These are phyloP conservation scores for Mortierella sp. DNA, from an alignment of 371 early-diverging fungal species.

Conservation along the genomic window DNA sequence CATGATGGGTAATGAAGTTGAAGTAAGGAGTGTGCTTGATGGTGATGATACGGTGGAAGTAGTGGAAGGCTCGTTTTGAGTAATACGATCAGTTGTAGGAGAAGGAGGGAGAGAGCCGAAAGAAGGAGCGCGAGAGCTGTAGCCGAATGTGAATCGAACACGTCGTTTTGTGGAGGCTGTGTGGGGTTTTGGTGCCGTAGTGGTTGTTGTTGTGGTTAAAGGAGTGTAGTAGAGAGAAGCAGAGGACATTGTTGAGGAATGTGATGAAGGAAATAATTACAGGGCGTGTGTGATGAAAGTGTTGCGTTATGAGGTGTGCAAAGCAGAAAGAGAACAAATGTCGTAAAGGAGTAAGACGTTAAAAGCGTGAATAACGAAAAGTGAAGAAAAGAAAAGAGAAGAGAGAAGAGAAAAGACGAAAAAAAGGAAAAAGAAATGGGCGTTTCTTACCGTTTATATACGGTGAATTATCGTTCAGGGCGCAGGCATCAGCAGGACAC, in stretches of 20 bases:
- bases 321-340: neutral
- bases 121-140: slow-evolving; percentile 5
- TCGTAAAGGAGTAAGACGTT: neutral
- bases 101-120: slow-evolving; percentile 1
- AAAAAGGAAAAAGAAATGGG: neutral
- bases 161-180: slow-evolving; percentile 9
- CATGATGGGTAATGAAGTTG: slow-evolving; percentile 8
- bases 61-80: neutral
- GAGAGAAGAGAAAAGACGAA: neutral
- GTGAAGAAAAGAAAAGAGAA: too few species aligned
- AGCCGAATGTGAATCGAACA: slow-evolving; percentile 23
- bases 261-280: neutral
- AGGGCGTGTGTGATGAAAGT: neutral
- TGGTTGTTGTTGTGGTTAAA: neutral
- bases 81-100: neutral
- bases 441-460: neutral
- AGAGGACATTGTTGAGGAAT: neutral
- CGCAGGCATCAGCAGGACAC: neutral
- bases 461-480: neutral
- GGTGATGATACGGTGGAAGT: neutral
- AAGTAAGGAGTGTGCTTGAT: neutral
- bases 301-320: neutral
- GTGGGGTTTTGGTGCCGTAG: neutral
- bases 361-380: neutral
- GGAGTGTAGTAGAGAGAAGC: neutral